Conservation (phyloP, 306 rosid species). For the Rubus parviflorus region DNA sequence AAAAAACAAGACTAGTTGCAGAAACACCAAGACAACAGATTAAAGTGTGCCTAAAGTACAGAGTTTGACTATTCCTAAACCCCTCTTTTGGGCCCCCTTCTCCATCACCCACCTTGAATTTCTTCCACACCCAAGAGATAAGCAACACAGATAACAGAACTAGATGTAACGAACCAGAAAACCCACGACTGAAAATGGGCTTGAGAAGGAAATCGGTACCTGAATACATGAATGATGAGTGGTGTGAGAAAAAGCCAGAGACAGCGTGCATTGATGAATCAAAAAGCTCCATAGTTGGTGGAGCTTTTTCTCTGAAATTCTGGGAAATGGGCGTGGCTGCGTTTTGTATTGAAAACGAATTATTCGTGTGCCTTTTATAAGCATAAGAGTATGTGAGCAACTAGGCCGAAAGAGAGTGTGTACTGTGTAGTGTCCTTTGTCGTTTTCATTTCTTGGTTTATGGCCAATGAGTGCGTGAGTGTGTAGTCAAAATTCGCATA, state of each 20-base stretch:
- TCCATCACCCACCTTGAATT: slow-evolving; percentile 22
- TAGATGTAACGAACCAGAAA: slow-evolving; percentile 52
- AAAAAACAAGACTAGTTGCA: slow-evolving; percentile 40
- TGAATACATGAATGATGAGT: slow-evolving; percentile 17
- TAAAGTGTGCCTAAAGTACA: slow-evolving; percentile 27
- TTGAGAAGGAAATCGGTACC: slow-evolving; percentile 35
- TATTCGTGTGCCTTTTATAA: not conserved
- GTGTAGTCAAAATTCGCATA: slow-evolving; percentile 14
- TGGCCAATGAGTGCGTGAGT: too few species aligned
- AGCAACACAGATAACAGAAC: slow-evolving; percentile 36
- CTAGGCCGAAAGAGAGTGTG: too few species aligned
- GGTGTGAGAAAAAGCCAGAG: slow-evolving; percentile 15
- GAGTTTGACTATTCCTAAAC: slow-evolving; percentile 13
- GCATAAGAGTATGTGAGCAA: too few species aligned
- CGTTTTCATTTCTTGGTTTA: too few species aligned
- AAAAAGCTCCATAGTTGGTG: slow-evolving; percentile 25
- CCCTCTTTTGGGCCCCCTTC: slow-evolving; percentile 28
- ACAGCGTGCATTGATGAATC: slow-evolving; percentile 22
- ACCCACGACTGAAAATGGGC: slow-evolving; percentile 44
- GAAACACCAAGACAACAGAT: slow-evolving; percentile 33
- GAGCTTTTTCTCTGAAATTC: not conserved
- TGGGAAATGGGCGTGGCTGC: not conserved
- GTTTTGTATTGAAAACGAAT: not conserved
- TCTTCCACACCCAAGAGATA: slow-evolving; percentile 44
- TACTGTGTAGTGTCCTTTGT: too few species aligned